Evolutionary conservation across 2,329 filamentous ascomycete genomes (phyloP), one percentile per base, ranked within the genome.

Genomic region (Trichophyton mentagrophytes): DNA sequence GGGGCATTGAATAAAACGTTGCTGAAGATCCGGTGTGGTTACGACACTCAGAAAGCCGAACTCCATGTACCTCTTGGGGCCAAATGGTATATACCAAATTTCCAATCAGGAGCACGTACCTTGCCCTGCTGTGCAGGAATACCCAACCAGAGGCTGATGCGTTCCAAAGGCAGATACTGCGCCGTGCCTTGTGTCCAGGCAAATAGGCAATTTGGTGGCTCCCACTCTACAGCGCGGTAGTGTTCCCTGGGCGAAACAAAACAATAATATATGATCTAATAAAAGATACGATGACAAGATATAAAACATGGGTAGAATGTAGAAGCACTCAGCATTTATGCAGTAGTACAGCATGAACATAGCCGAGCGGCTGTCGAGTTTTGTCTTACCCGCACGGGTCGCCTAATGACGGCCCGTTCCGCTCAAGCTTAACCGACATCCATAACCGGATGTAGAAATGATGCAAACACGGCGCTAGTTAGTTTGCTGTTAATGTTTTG

Each of bases 1-100:
- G 93, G 93, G 89, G 89, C 3, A 83, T 90, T 65, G 92, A 96
- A 65, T 59, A 49, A 49, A 30, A 22, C 20, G 7, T 5, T 36
- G 6, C 13, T 13, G 11, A 51, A 22, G 11, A 30, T 22, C 11
- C 11, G 5, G 20, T 13, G 3, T 5, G 6, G 22, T 15, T 51
- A 27, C 8, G 6, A 15, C n/a, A 4, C 46, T 27, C 25, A 30
- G 3, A 22, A 51, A 30, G 46, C n/a, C 2, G 3, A n/a, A 44
- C 40, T 44, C n/a, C n/a, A 2, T 17, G n/a, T n/a, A 7, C 5
- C 33, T 13, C 33, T 11, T 11, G 33, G 33, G 33, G 8, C 3
- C 2, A 38, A 38, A 13, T 13, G 9, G 33, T 38, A 38, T 38
- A 30, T 30, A 30, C 27, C 27, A 6, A 30, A 30, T 38, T 38